These are phyloP conservation scores for Colletotrichum caudatum DNA, from an alignment of 2,329 filamentous ascomycete species.

Conservation along the genomic window DNA sequence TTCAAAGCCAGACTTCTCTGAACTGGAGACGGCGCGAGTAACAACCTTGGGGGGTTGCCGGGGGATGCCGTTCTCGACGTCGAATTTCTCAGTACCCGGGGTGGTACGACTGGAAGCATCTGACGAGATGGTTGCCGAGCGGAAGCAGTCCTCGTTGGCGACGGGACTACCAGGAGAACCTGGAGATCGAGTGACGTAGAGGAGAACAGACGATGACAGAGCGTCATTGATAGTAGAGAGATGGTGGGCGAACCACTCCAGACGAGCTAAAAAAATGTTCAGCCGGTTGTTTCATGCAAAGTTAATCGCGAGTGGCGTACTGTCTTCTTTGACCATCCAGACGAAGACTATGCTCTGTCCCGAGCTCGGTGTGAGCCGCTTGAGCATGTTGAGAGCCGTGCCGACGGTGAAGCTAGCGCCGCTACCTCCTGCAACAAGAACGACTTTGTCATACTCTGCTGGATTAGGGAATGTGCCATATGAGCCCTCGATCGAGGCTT, in stretches of 20 bases:
- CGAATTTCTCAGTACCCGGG: conserved; percentile 22
- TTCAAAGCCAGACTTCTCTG: conserved; percentile 44
- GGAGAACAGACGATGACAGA: conserved; percentile 47
- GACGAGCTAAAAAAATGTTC: conserved; percentile 46
- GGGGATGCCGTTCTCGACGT: conserved; percentile 15
- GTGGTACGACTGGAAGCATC: conserved; percentile 25
- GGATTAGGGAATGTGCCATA: conserved; percentile 66
- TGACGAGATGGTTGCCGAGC: conserved; percentile 23
- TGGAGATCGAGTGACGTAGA: conserved; percentile 51
- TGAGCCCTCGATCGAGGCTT: conserved; percentile 64
- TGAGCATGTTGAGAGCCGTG: conserved; percentile 53
- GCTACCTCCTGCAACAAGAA: conserved; percentile 57
- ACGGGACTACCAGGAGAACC: background rate
- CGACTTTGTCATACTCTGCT: conserved; percentile 43
- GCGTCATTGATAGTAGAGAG: conserved; percentile 50
- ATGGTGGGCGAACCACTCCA: conserved; percentile 55
- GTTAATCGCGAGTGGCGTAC: conserved; percentile 46
- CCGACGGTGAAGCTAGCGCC: conserved; percentile 69
- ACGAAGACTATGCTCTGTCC: conserved; percentile 52
- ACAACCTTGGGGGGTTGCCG: conserved; percentile 31
- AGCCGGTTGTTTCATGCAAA: conserved; percentile 23
- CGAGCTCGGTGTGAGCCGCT: conserved; percentile 42
- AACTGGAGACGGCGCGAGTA: conserved; percentile 37
- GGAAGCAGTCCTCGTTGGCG: conserved; percentile 17
- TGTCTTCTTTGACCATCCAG: conserved; percentile 54